These are phyloP conservation scores for Tulasnella sp. DNA, from an alignment of 768 basidiomycete species.

Conservation along the genomic window DNA sequence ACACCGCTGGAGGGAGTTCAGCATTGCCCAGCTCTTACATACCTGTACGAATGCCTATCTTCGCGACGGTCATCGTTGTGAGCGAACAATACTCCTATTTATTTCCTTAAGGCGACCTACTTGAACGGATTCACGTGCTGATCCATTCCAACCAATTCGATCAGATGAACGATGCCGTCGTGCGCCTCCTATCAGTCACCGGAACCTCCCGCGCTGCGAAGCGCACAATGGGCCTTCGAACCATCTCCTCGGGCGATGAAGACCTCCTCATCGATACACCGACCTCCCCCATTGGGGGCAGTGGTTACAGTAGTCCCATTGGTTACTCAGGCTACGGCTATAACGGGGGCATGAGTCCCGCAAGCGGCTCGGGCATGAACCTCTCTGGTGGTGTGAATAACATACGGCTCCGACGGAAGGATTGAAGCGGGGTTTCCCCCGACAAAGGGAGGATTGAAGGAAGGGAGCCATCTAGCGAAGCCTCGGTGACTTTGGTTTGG, in stretches of 20 bases:
- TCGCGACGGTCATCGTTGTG: conserved; percentile 59
- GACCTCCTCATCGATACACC: background rate
- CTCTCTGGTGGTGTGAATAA: too few relatives aligned
- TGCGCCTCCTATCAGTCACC: conserved; percentile 45
- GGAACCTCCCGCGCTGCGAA: conserved; percentile 8
- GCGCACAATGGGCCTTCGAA: background rate
- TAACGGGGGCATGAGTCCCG: too few relatives aligned
- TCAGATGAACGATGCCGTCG: conserved; percentile 44
- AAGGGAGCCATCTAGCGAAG: too few relatives aligned
- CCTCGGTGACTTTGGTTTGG: too few relatives aligned
- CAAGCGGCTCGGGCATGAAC: too few relatives aligned
- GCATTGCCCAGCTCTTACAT: conserved; percentile 39
- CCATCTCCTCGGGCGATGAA: background rate
- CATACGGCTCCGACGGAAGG: too few relatives aligned
- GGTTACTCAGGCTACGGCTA: too few relatives aligned
- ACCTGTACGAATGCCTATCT: conserved; percentile 71
- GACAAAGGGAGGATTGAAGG: too few relatives aligned
- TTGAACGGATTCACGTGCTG: background rate
- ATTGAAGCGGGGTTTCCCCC: too few relatives aligned
- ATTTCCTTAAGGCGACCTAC: background rate
- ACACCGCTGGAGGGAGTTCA: background rate
- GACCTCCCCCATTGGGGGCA: too few relatives aligned
- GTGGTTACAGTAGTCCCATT: too few relatives aligned
- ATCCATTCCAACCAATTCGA: background rate
- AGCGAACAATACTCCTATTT: conserved; percentile 23